phyloP scores from a whole-genome alignment of 495 filamentous ascomycete species.

The Bombardia bombarda region DNA sequence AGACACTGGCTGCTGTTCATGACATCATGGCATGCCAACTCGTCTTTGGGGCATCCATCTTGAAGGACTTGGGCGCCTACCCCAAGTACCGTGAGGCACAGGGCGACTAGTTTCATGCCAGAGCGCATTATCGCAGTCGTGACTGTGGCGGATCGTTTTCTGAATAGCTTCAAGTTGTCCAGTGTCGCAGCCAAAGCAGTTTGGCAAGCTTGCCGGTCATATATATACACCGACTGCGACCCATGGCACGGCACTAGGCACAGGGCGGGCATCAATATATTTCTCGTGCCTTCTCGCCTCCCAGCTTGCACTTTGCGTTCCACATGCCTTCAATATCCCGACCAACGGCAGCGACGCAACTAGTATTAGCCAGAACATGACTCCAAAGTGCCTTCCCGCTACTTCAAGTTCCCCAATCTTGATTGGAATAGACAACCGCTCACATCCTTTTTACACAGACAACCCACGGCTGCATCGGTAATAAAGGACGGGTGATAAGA shows the following conservation, averaged over 20 bases:
- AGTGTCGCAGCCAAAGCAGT: background rate
- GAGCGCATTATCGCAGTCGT: conserved; percentile 4
- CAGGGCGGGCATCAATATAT: background rate
- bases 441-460: no score
- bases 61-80: conserved; percentile 5
- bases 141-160: background rate
- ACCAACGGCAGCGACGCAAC: no score
- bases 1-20: conserved; percentile 29
- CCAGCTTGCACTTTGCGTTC: no score
- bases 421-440: no score
- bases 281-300: no score
- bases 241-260: no score
- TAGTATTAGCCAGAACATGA: no score
- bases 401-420: no score
- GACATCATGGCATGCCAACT: conserved; percentile 26
- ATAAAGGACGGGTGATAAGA: no score
- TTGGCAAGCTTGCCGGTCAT: background rate
- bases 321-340: no score
- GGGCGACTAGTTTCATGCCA: background rate
- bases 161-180: background rate
- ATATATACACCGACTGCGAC: background rate
- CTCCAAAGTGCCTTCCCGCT: no score
- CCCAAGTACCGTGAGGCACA: conserved; percentile 11
- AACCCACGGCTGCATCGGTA: no score
- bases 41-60: conserved; percentile 23